phyloP scores from a whole-genome alignment of 495 filamentous ascomycete genomes.

The Hypoxylon cercidicola region DNA sequence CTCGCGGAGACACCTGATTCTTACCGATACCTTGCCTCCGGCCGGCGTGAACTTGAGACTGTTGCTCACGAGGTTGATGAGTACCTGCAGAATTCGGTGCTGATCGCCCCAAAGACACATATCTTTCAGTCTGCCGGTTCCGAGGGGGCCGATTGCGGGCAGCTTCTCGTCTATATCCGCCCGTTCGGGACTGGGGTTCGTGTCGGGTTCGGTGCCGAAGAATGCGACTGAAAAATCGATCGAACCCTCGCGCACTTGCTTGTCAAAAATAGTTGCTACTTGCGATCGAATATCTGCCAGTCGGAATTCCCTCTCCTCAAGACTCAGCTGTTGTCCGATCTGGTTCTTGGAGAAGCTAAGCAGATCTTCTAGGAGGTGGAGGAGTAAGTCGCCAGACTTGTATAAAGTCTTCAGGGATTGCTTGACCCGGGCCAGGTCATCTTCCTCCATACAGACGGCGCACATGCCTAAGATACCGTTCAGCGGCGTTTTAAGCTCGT shows the following conservation, averaged over 20 bases:
- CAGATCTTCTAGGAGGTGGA: conserved; percentile 90
- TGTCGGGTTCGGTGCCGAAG: conserved; percentile 60
- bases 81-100: conserved; percentile 85
- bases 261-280: conserved; percentile 84
- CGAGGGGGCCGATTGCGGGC: conserved; percentile 65
- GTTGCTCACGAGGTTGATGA: conserved; percentile 94
- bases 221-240: conserved; percentile 79
- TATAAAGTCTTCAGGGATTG: conserved; percentile 86
- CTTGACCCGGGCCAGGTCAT: conserved; percentile 78
- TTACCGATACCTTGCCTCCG: conserved; percentile 75
- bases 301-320: conserved; percentile 88
- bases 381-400: conserved; percentile 86
- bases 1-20: conserved; percentile 76
- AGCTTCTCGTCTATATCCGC: conserved; percentile 52
- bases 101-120: conserved; percentile 88
- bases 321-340: conserved; percentile 77
- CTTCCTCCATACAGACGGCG: conserved; percentile 89
- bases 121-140: conserved; percentile 73
- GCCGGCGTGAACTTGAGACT: conserved; percentile 91
- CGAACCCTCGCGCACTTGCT: conserved; percentile 81
- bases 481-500: conserved; percentile 90
- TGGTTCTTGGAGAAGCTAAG: conserved; percentile 95
- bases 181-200: conserved; percentile 45
- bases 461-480: conserved; percentile 96
- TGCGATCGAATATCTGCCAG: conserved; percentile 82